Percentiles rank a stretch among this genome's conserved stretches.
Evolutionary conservation across 108 stramenopile species (phyloP).

Genomic region (Cyclotella kingstonii): DNA sequence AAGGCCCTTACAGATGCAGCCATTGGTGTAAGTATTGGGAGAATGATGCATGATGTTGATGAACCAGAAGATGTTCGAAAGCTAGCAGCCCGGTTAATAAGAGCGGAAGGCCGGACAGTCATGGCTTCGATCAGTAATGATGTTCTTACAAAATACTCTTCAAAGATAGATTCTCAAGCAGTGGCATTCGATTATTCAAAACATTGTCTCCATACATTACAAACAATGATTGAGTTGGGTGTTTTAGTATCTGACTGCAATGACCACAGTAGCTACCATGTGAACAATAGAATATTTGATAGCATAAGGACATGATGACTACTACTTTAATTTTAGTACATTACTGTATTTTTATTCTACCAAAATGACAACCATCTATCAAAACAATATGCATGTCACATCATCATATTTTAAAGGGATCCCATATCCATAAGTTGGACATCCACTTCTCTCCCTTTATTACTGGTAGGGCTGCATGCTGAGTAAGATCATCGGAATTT

Average conservation of each 20-base stretch:
- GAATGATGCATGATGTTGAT: conserved; percentile 78
- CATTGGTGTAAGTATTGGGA: conserved; percentile 55
- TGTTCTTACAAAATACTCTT: neutral
- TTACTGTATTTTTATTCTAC: neutral
- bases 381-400: too few species aligned
- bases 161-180: neutral
- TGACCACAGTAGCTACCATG: too few species aligned
- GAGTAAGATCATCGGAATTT: conserved; percentile 80
- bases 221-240: neutral
- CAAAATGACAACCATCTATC: too few species aligned
- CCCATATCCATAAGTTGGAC: conserved; percentile 57
- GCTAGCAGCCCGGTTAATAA: conserved; percentile 26
- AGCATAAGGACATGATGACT: neutral
- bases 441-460: conserved; percentile 76
- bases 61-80: conserved; percentile 65
- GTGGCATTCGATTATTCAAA: neutral
- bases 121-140: neutral
- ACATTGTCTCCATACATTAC: neutral
- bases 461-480: conserved; percentile 83
- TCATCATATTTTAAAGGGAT: conserved; percentile 3
- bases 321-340: neutral
- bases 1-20: conserved; percentile 75
- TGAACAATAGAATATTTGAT: neutral
- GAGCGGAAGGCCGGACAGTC: too few species aligned
- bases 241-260: too few species aligned